Evolutionary conservation across 306 rosid genomes (phyloP).

Genomic region (Lathyrus sativus): DNA sequence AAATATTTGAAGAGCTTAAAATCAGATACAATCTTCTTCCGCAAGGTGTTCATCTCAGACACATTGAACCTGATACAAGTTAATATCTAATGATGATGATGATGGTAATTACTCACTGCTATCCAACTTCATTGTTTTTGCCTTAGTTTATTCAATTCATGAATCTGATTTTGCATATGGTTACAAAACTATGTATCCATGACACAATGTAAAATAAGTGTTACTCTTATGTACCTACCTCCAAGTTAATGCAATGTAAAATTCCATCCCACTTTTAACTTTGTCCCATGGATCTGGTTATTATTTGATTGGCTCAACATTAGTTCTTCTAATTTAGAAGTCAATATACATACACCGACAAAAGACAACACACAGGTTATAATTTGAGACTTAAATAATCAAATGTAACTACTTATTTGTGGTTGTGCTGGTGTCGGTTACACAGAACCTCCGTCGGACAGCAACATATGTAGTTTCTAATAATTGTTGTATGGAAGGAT

Average conservation of each 20-base stretch:
- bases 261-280: neutral
- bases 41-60: slow-evolving; percentile 64
- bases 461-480: too few relatives aligned
- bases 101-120: slow-evolving; percentile 30
- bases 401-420: neutral
- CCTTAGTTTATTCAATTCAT: slow-evolving; percentile 13
- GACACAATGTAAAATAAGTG: too few relatives aligned
- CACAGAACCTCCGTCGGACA: too few relatives aligned
- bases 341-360: neutral
- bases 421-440: too few relatives aligned
- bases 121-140: neutral
- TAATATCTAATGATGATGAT: slow-evolving; percentile 2
- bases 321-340: neutral
- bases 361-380: neutral
- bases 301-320: neutral
- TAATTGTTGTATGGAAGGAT: neutral
- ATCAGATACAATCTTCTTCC: slow-evolving; percentile 81
- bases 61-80: slow-evolving; percentile 39
- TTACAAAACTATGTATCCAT: too few relatives aligned
- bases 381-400: neutral
- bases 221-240: neutral
- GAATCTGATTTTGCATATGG: neutral
- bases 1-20: slow-evolving; percentile 69
- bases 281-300: neutral
- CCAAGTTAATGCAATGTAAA: neutral